Evolutionary conservation across 352 stramenopile species (phyloP).

Genomic region (Phytophthora fragariae): DNA sequence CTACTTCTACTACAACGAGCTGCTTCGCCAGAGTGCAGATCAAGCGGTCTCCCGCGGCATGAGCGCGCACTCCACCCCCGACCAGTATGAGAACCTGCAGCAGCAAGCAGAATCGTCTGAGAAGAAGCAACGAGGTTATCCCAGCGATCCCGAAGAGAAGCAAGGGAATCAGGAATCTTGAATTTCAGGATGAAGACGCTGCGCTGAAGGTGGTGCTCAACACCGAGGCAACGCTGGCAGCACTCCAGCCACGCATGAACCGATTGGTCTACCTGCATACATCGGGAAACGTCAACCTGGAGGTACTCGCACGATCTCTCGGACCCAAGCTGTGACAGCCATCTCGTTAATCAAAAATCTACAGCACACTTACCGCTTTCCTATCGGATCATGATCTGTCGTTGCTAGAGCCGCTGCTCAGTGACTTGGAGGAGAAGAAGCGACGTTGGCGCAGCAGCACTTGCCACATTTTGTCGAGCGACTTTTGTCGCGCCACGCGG

Average conservation of each 20-base stretch:
- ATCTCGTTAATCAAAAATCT: slow-evolving; percentile 1
- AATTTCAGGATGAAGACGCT: slow-evolving; percentile 9
- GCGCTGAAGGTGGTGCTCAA: not conserved
- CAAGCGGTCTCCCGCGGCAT: slow-evolving; percentile 12
- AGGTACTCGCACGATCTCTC: slow-evolving; percentile 32
- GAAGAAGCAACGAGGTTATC: slow-evolving; percentile 1
- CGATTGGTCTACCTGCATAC: slow-evolving; percentile 31
- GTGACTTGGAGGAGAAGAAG: slow-evolving; percentile 68
- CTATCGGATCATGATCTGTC: slow-evolving; percentile 28
- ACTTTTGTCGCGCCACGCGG: slow-evolving; percentile 27
- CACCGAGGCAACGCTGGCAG: slow-evolving; percentile 27
- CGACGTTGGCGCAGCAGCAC: slow-evolving; percentile 62
- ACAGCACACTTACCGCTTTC: not conserved
- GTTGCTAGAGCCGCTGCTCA: slow-evolving; percentile 55
- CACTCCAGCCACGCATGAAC: slow-evolving; percentile 40
- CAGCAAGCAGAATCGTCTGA: slow-evolving; percentile 5
- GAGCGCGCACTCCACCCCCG: not conserved
- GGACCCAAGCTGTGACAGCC: slow-evolving; percentile 26
- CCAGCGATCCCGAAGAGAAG: not conserved
- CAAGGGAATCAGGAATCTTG: slow-evolving; percentile 16
- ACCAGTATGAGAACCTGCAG: not conserved
- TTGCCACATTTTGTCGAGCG: slow-evolving; percentile 61
- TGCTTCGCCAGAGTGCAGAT: slow-evolving; percentile 36
- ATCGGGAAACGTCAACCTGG: slow-evolving; percentile 26
- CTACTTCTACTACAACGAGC: slow-evolving; percentile 44